Conservation (phyloP, 768 basidiomycete species). For the Mycena vitilis region DNA sequence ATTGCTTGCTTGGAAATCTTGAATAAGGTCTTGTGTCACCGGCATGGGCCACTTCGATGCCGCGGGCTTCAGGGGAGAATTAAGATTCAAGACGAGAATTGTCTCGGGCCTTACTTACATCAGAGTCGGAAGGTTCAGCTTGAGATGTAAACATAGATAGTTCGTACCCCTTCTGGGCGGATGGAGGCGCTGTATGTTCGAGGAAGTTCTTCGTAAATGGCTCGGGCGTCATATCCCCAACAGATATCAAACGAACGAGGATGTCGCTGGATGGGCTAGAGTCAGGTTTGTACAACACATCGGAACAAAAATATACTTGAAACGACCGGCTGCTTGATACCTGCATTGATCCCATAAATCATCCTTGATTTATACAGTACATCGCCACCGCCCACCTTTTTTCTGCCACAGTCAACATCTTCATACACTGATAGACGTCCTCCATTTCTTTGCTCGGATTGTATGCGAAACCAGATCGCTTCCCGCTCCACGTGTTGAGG, state of each 20-base stretch:
- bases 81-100: not conserved
- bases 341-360: slow-evolving; percentile 8
- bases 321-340: slow-evolving; percentile 37
- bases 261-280: slow-evolving; percentile 26
- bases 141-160: slow-evolving; percentile 25
- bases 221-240: slow-evolving; percentile 28
- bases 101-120: slow-evolving; percentile 6
- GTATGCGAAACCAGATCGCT: slow-evolving; percentile 57
- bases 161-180: slow-evolving; percentile 30
- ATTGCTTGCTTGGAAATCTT: slow-evolving; percentile 22
- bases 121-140: not conserved
- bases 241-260: slow-evolving; percentile 31
- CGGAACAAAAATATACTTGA: slow-evolving; percentile 20
- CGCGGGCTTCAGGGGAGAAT: slow-evolving; percentile 10
- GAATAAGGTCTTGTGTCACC: slow-evolving; percentile 12
- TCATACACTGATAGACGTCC: slow-evolving; percentile 70
- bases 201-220: slow-evolving; percentile 7
- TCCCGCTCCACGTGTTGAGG: slow-evolving; percentile 75
- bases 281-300: slow-evolving; percentile 2
- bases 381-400: slow-evolving; percentile 44
- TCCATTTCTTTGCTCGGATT: slow-evolving; percentile 66
- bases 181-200: slow-evolving; percentile 24
- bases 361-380: not conserved
- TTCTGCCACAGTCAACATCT: slow-evolving; percentile 58
- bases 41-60: slow-evolving; percentile 15